Percentiles rank a stretch among this genome's conserved stretches.
These are phyloP conservation scores for Orbilia ellipsospora DNA, from an alignment of 2,329 filamentous ascomycete species.

Conservation along the genomic window DNA sequence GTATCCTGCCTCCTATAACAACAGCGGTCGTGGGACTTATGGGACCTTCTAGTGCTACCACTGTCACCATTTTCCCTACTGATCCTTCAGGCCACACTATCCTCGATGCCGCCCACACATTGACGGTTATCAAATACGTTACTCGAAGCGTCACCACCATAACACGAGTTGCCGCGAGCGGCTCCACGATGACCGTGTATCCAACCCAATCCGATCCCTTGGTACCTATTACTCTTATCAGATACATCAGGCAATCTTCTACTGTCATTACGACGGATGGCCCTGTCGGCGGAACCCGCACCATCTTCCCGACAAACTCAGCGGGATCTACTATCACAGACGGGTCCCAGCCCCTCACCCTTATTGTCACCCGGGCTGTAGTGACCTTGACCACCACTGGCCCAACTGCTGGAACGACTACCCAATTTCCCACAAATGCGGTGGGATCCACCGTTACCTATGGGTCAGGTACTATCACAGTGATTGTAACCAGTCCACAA, in stretches of 20 bases:
- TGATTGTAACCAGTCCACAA: background rate
- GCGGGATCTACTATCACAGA: slow-evolving; percentile 2
- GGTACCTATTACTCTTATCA: background rate
- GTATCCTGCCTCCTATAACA: background rate
- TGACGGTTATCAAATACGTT: background rate
- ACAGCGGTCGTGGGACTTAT: background rate
- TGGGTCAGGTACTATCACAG: background rate
- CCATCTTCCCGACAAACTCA: background rate
- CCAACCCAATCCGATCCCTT: background rate
- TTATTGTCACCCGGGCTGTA: too few species aligned
- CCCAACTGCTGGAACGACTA: background rate
- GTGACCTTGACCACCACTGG: background rate
- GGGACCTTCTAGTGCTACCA: background rate
- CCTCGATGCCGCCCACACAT: background rate
- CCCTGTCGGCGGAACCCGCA: background rate
- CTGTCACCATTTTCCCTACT: background rate
- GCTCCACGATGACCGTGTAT: background rate
- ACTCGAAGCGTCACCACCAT: background rate
- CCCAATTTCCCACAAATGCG: background rate
- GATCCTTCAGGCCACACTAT: background rate
- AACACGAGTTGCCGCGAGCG: background rate
- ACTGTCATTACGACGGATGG: background rate
- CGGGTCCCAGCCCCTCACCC: background rate
- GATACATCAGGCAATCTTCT: background rate
- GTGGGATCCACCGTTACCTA: background rate